Evolutionary conservation across 2,329 filamentous ascomycete genomes (phyloP).

Genomic region (Monilinia laxa): DNA sequence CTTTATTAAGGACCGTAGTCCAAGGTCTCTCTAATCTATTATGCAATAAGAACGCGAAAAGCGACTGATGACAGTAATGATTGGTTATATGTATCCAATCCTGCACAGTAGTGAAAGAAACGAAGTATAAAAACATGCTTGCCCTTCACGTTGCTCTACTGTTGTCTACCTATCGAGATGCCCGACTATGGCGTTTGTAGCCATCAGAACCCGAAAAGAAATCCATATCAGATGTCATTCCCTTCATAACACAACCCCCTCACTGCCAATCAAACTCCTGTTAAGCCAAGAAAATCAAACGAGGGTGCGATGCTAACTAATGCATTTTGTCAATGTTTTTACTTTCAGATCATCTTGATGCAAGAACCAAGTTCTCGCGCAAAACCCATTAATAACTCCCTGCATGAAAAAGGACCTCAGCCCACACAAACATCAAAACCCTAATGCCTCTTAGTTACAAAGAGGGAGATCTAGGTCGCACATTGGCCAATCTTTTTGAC

Average conservation of each 20-base stretch:
- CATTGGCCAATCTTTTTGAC: constrained; percentile 23
- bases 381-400: background rate
- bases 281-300: background rate
- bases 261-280: constrained; percentile 2
- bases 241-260: background rate
- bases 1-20: background rate
- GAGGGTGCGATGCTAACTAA: background rate
- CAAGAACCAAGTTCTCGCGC: background rate
- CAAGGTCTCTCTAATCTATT: background rate
- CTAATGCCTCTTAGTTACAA: background rate
- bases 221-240: background rate
- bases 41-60: background rate
- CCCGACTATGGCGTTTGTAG: background rate
- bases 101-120: background rate
- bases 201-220: constrained; percentile 2
- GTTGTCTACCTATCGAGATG: background rate
- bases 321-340: background rate
- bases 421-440: background rate
- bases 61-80: background rate
- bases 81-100: background rate
- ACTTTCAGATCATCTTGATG: background rate
- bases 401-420: background rate
- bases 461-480: constrained; percentile 17
- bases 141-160: background rate
- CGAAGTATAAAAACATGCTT: background rate